Percentiles rank a stretch among this genome's conserved stretches.
phyloP scores from a whole-genome alignment of 176 grass and related monocot genomes.

The Avena sativa region DNA sequence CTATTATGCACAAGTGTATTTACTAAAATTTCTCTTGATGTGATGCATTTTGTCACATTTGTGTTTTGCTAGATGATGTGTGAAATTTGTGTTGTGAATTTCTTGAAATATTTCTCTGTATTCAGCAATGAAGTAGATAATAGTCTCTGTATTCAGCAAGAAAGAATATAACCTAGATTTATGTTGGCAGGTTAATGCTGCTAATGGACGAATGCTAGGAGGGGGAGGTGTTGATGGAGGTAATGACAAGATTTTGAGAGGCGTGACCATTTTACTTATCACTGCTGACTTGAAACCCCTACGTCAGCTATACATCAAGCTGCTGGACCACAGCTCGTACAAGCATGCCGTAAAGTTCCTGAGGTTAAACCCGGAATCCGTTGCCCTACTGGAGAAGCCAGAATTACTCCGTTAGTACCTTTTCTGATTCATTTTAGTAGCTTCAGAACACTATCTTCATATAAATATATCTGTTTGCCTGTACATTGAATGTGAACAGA shows the following conservation, averaged over 20 bases:
- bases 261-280: neutral
- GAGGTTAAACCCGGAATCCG: constrained; percentile 72
- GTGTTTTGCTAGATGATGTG: neutral
- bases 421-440: constrained; percentile 27
- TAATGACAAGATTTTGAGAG: constrained; percentile 39
- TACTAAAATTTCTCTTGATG: neutral
- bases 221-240: constrained; percentile 95
- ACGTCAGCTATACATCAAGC: constrained; percentile 87
- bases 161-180: neutral
- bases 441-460: constrained; percentile 7
- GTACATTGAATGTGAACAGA: constrained; percentile 50
- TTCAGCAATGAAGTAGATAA: constrained; percentile 8
- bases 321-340: constrained; percentile 81
- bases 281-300: neutral
- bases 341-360: constrained; percentile 76
- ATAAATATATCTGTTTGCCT: neutral
- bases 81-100: neutral
- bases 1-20: neutral
- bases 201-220: constrained; percentile 85
- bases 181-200: constrained; percentile 81
- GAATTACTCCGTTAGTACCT: constrained; percentile 79
- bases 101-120: neutral
- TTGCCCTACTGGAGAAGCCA: constrained; percentile 91
- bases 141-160: neutral
- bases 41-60: neutral